Evolutionary conservation across 164 flowering plant species (phyloP), one percentile per base, ranked within the genome.

Genomic region (Nymphaea thermarum): DNA sequence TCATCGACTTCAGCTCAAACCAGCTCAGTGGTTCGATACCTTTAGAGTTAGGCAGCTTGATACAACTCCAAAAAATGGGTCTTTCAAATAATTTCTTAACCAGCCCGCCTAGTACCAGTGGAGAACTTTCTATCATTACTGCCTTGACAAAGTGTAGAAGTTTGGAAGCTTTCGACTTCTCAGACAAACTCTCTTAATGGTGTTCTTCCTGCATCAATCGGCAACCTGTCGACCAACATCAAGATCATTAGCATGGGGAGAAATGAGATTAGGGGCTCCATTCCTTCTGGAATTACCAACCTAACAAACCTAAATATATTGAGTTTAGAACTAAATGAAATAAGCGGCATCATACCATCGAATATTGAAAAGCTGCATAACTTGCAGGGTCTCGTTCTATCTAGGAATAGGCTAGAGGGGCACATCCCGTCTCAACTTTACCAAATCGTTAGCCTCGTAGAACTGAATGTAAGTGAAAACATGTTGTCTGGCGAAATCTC

Each of bases 151-250:
- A 67, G 3, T 67, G 69, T 12, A 67, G 43, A 43, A 14, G 6
- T 12, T 41, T 67, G 11, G 0, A 53, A 2, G 4, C 0, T 0
- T 25, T 67, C 4, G 1, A 0, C 5, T 15, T 67, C 3, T 4
- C 12, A 1, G 5, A 11, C 44, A 67, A 67, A 57, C 41, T 12
- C 15, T 25, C 8, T 67, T 4, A 4, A 4, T 4, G 70, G 70
- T 4, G 16, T 41, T 7, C 43, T 67, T 14, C 70, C 69, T 11
- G 59, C 11, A 5, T 67, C 70, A 10, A 59, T 67, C 2, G 70
- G 44, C 4, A 59, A 59, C 42, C 15, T 67, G 18, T 67, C 70
- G 4, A 67, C 44, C 14, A 43, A 59, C 5, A 7, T 47, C 12
- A 4, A 3, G 12, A 47, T 2, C 11, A 7, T 47, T 47, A 14